Base-by-base conservation (phyloP, 805 yeast genomes). In the Starmerella sp. region DNA sequence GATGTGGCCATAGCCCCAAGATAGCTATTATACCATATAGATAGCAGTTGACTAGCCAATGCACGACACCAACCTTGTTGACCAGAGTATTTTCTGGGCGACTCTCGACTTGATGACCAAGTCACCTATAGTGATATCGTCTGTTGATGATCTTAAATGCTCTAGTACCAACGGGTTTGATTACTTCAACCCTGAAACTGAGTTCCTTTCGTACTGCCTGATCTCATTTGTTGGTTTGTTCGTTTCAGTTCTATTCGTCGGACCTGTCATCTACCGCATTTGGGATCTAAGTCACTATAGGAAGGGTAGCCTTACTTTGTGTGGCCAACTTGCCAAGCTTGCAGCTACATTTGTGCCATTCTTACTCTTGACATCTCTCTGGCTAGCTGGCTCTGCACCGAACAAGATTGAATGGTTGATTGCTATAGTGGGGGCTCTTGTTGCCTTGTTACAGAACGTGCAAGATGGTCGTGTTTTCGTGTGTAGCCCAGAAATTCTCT, bases 391-490 rank as follows among this genome's bases (percentile, higher is more conserved):
- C 4, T 32, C 42, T 6, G 11, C 48, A 2, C 63, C 64, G 4
- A 37, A 48, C 14, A 37, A 43, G 3, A 36, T 43, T n/a, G 65
- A 60, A 31, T 49, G 52, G 48, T 30, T 57, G 5, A 48, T 56
- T 11, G 31, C 51, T 5, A 55, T 30, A 2, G 56, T 37, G 10
- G 57, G 58, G 0, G 54, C 48, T 5, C 15, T 55, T 10, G 60
- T 48, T 0, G 61, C 62, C 0, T 17, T 50, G 17, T 50, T 60
- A 10, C 60, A 59, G 22, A 36, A 35, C 41, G 55, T 59, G n/a
- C 63, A 63, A 51, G 66, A 63, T 43, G 66, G 66, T 39, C 59
- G 65, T 9, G 64, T 63, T 1, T 39, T 42, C 10, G 65, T 63
- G 1, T 56, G 59, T 48, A 41, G 56, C 17, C 39, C 61, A 6